Evolutionary conservation across 768 basidiomycete genomes (phyloP).

Genomic region (Agrocybe praecox): DNA sequence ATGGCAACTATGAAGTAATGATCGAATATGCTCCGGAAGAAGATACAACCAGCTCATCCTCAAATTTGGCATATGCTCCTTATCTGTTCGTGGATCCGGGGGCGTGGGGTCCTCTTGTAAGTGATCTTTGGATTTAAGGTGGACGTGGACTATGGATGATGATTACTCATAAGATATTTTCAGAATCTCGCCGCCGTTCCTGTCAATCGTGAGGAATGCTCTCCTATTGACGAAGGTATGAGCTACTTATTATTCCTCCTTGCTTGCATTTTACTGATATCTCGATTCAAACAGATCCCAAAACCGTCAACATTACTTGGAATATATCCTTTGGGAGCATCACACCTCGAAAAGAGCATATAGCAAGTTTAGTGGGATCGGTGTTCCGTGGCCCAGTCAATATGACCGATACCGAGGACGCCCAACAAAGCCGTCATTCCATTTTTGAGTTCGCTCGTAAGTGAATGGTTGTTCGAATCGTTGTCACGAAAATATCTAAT

Average conservation of each 20-base stretch:
- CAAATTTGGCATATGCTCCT: conserved; percentile 33
- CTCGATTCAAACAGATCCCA: neutral
- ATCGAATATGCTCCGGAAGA: conserved; percentile 24
- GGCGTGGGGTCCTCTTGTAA: conserved; percentile 33
- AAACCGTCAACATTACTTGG: conserved; percentile 32
- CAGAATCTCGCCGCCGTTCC: conserved; percentile 34
- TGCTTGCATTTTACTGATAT: neutral
- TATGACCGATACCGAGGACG: conserved; percentile 21
- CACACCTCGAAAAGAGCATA: conserved; percentile 19
- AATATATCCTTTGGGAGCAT: conserved; percentile 29
- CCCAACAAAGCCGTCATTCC: conserved; percentile 18
- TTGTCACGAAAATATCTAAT: neutral
- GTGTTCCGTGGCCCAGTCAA: neutral
- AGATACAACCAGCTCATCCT: conserved; percentile 13
- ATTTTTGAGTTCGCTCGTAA: conserved; percentile 24
- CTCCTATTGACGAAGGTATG: neutral
- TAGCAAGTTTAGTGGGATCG: conserved; percentile 7
- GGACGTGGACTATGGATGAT: too few relatives aligned
- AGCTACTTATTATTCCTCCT: too few relatives aligned
- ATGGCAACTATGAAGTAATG: conserved; percentile 32
- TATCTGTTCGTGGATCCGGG: conserved; percentile 22
- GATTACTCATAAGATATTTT: neutral
- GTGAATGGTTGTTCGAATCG: neutral
- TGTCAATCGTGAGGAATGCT: conserved; percentile 32
- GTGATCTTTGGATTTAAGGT: neutral